These are phyloP conservation scores for Cordyceps pruinosa DNA, from an alignment of 2,329 filamentous ascomycete species.

Conservation along the genomic window DNA sequence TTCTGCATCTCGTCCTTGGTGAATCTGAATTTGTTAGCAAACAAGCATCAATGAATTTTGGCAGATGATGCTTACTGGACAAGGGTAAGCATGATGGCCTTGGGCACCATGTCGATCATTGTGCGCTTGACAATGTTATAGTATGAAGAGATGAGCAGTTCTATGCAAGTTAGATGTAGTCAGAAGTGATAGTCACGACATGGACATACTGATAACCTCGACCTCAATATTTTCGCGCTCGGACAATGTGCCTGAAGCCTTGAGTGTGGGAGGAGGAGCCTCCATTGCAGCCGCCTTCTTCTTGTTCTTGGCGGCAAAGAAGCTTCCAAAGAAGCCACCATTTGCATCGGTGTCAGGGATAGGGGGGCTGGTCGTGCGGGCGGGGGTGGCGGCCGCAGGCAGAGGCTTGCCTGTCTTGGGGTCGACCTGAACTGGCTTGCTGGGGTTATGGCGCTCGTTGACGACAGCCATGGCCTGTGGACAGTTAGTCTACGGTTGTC, in stretches of 20 bases:
- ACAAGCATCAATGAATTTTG: too few relatives aligned
- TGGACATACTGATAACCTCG: slow-evolving; percentile 84
- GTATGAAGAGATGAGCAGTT: slow-evolving; percentile 93
- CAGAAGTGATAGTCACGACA: neutral
- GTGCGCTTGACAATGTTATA: slow-evolving; percentile 97
- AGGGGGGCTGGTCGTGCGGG: slow-evolving; percentile 68
- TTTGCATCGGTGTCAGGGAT: slow-evolving; percentile 50
- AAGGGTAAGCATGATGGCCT: slow-evolving; percentile 96
- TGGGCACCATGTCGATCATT: slow-evolving; percentile 99
- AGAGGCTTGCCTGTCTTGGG: slow-evolving; percentile 98
- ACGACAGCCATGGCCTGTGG: slow-evolving; percentile 87
- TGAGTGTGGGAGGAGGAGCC: slow-evolving; percentile 82
- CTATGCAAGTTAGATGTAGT: slow-evolving; percentile 34
- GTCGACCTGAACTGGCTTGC: slow-evolving; percentile 89
- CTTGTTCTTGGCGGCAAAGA: slow-evolving; percentile 99
- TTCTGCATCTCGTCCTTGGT: slow-evolving; percentile 99
- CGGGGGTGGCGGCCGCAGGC: slow-evolving; percentile 54
- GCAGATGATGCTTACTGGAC: slow-evolving; percentile 63
- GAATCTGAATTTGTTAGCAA: slow-evolving; percentile 47
- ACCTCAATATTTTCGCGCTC: slow-evolving; percentile 95
- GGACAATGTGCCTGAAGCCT: slow-evolving; percentile 86
- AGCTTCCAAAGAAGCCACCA: slow-evolving; percentile 91
- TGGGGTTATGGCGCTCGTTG: slow-evolving; percentile 77
- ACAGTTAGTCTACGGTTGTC: slow-evolving; percentile 15
- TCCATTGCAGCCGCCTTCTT: slow-evolving; percentile 99